Base-by-base conservation (phyloP, 2,329 filamentous ascomycete species). In the Huntiella moniliformis region DNA sequence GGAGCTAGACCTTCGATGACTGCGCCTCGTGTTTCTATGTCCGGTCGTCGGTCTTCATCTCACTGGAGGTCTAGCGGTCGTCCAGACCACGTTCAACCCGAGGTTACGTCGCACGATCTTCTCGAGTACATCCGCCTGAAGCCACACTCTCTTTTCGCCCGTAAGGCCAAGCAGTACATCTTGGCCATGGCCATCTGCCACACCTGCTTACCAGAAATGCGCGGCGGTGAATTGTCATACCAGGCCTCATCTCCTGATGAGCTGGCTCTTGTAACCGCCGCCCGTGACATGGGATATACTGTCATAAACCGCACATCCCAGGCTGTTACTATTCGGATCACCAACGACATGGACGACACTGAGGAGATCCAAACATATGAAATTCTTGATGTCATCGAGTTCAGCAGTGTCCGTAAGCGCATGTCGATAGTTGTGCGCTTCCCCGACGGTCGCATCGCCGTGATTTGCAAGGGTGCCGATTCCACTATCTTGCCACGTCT, bases 161-260 rank as follows among this genome's bases (percentile, higher is more conserved):
- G 73, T 49, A 86, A 83, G 56, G 82, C 79, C 1, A 79, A 79
- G 50, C 77, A 92, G 56, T 91, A 92, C 53, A 72, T 96, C 3
- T 67, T 96, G 3, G 81, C 79, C 0, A 71, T 95, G 55, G 84
- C 87, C 1, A 65, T 96, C 1, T 95, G 88, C 53, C 87, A 96
- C 57, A 93, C 86, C 1, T 94, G 86, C 57, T 66, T 94, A 17
- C 87, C 88, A 0, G 87, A 96, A 57, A 66, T 77, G 38, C 74
- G 75, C 18, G 69, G 80, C 54, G 85, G 80, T 3, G 65, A 74
- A 34, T 70, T 82, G n/a, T 73, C 79, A 5, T 95, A 83, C 55
- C 87, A 94, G 61, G 83, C 87, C 12, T 81, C 86, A 0, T 94
- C 86, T 0, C 87, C 87, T 0, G 87, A 95, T 57, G 87, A 95